These are phyloP conservation scores for Macrocybe gigantea DNA, from an alignment of 768 basidiomycete species.

Conservation along the genomic window DNA sequence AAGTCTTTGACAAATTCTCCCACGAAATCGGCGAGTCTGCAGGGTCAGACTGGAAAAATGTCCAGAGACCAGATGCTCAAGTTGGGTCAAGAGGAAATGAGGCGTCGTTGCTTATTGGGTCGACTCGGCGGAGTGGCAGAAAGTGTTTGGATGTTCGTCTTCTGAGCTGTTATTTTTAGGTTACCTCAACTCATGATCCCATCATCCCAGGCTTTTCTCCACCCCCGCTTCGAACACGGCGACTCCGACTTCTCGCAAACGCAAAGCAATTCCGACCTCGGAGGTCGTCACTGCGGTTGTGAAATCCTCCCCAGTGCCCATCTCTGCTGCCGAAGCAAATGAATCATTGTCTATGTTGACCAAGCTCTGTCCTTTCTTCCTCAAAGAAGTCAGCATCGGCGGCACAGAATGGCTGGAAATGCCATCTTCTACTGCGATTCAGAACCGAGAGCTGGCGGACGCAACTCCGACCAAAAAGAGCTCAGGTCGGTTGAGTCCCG, in stretches of 20 bases:
- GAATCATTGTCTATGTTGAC: slow-evolving; percentile 67
- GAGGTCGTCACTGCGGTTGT: slow-evolving; percentile 67
- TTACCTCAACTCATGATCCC: slow-evolving; percentile 1
- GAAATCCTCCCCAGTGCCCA: slow-evolving; percentile 78
- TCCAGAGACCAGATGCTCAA: slow-evolving; percentile 64
- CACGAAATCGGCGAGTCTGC: slow-evolving; percentile 44
- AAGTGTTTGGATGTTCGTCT: slow-evolving; percentile 79
- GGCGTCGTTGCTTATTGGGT: slow-evolving; percentile 70
- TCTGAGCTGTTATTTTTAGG: not conserved
- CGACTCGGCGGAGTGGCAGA: slow-evolving; percentile 79
- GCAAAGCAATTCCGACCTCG: slow-evolving; percentile 59
- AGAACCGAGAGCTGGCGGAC: slow-evolving; percentile 16
- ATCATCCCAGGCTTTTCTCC: slow-evolving; percentile 59
- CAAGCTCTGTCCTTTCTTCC: slow-evolving; percentile 75
- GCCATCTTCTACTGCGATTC: slow-evolving; percentile 38
- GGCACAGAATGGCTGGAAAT: slow-evolving; percentile 58
- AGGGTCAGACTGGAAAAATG: slow-evolving; percentile 38
- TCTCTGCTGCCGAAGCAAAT: slow-evolving; percentile 70
- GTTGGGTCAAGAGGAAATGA: slow-evolving; percentile 72
- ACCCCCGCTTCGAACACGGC: slow-evolving; percentile 45
- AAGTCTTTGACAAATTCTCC: slow-evolving; percentile 66
- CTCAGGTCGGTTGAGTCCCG: slow-evolving; percentile 42
- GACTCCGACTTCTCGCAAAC: slow-evolving; percentile 57
- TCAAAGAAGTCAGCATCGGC: slow-evolving; percentile 55
- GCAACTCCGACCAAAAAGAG: slow-evolving; percentile 35